These are phyloP conservation scores for Juglanconis oblonga DNA, from an alignment of 2,329 filamentous ascomycete genomes.

Conservation along the genomic window DNA sequence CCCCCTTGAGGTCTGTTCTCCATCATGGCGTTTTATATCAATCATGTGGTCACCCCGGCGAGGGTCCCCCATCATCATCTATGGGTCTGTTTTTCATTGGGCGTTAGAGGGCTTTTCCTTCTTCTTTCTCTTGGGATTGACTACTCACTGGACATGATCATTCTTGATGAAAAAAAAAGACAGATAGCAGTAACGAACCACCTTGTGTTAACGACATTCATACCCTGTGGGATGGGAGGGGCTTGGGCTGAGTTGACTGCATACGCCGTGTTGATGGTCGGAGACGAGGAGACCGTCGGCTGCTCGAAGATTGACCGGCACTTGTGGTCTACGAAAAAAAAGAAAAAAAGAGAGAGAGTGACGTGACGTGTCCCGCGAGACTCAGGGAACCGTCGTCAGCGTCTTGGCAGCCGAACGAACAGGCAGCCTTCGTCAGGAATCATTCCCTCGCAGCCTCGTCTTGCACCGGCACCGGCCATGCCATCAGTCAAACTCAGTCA, in stretches of 20 bases:
- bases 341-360: no score
- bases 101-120: constrained; percentile 6
- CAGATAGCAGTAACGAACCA: constrained; percentile 24
- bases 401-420: background rate
- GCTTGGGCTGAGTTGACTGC: constrained; percentile 3
- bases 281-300: background rate
- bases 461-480: background rate
- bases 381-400: background rate
- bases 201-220: constrained; percentile 21
- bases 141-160: constrained; percentile 20
- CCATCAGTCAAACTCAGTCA: background rate
- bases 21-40: background rate
- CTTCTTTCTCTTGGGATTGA: background rate
- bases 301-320: background rate
- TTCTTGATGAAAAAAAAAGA: constrained; percentile 18
- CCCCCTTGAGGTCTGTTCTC: background rate
- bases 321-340: background rate
- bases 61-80: background rate
- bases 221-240: constrained; percentile 1
- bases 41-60: background rate
- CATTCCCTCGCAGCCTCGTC: background rate
- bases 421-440: background rate
- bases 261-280: background rate
- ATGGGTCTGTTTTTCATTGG: background rate
- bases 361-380: background rate